phyloP scores from a whole-genome alignment of 352 stramenopile species.

The Globisporangium irregulare region DNA sequence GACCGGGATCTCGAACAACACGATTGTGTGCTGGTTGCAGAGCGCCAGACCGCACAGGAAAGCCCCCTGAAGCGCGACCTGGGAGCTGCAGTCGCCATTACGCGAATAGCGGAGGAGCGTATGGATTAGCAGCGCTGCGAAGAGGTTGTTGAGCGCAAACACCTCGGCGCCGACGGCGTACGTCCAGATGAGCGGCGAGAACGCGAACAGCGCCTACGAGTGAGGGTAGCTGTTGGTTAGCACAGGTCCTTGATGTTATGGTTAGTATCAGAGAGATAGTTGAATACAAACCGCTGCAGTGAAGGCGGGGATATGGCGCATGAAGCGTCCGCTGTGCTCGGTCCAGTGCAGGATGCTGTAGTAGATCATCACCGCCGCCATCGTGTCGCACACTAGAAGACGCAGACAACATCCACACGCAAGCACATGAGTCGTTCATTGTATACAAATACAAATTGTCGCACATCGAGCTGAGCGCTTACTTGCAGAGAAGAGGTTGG shows the following conservation, averaged over 20 bases:
- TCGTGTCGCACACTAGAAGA: constrained; percentile 50
- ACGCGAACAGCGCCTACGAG: constrained; percentile 77
- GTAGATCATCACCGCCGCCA: constrained; percentile 55
- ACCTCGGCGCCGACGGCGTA: constrained; percentile 94
- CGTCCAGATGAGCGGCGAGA: constrained; percentile 93
- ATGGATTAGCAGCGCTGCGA: constrained; percentile 78
- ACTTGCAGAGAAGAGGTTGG: constrained; percentile 89
- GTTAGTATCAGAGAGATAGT: not conserved
- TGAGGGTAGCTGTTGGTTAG: not conserved
- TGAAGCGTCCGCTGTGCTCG: not conserved
- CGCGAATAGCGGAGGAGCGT: constrained; percentile 50
- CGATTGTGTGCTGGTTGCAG: constrained; percentile 95
- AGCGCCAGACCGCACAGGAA: constrained; percentile 91
- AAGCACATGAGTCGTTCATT: not conserved
- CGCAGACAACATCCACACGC: constrained; percentile 1
- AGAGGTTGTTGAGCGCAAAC: constrained; percentile 96
- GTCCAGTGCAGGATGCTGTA: constrained; percentile 51
- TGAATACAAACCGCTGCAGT: constrained; percentile 44
- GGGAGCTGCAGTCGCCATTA: constrained; percentile 11
- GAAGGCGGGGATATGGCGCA: constrained; percentile 36
- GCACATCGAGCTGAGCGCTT: not conserved
- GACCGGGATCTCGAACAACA: constrained; percentile 91
- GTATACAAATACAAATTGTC: not conserved
- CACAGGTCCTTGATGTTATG: not conserved
- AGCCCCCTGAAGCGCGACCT: constrained; percentile 52